A percentile compares a stretch with the other conserved stretches of the same genome.
phyloP scores from a whole-genome alignment of 2,329 filamentous ascomycete species.

The Mariannaea sp. region DNA sequence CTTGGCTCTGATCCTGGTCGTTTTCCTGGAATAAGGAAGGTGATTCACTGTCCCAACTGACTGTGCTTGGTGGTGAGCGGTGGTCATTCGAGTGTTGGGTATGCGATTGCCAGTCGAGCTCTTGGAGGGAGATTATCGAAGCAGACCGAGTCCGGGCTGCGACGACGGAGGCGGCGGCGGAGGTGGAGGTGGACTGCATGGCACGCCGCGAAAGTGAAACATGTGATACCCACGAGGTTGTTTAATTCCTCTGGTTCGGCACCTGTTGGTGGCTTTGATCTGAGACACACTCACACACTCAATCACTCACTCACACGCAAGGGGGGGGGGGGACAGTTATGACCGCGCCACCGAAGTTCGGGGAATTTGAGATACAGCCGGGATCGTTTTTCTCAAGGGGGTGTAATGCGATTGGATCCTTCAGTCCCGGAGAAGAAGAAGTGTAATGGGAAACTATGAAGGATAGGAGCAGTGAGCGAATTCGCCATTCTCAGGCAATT shows the following conservation, averaged over 20 bases:
- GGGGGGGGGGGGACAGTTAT: no score
- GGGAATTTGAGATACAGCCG: neutral
- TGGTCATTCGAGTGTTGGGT: neutral
- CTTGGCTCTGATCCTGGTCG: slow-evolving; percentile 10
- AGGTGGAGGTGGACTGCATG: slow-evolving; percentile 22
- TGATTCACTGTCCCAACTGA: neutral
- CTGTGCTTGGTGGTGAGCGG: neutral
- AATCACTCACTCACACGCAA: no score
- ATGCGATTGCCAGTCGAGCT: slow-evolving; percentile 16
- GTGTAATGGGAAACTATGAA: neutral
- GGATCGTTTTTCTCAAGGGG: neutral
- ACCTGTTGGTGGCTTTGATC: neutral
- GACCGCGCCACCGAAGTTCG: neutral
- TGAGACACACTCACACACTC: no score
- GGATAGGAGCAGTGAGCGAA: no score
- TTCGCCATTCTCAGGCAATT: no score
- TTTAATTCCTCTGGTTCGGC: neutral
- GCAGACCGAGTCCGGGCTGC: slow-evolving; percentile 20
- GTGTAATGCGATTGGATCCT: neutral
- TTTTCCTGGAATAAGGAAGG: neutral
- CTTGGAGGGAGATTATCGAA: slow-evolving; percentile 33
- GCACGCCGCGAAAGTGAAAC: neutral
- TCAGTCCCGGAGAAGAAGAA: neutral
- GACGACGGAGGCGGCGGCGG: no score
- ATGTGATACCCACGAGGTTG: neutral